Conservation (phyloP, 78 protist genomes). For the Dictyostelium brefeldianum region DNA sequence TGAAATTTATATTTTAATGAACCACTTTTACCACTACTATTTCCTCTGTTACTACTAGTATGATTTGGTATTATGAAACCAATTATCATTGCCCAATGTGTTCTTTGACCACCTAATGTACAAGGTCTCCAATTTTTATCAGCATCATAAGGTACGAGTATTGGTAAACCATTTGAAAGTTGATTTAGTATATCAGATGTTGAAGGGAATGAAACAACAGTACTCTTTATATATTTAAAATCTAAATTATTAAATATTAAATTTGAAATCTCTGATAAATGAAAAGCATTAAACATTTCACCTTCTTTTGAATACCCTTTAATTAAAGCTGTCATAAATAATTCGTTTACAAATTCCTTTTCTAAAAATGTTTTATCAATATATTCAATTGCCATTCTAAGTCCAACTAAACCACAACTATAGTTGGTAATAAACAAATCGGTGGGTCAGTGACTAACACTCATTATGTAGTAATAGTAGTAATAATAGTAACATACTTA, state of each 20-base stretch:
- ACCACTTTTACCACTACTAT: neutral
- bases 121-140: constrained; percentile 69
- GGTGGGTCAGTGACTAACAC: neutral
- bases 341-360: neutral
- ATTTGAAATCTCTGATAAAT: constrained; percentile 17
- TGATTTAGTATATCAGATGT: constrained; percentile 4
- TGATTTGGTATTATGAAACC: constrained; percentile 51
- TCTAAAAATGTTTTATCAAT: neutral
- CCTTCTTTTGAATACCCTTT: constrained; percentile 56
- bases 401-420: constrained; percentile 59
- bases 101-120: constrained; percentile 11
- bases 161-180: constrained; percentile 14
- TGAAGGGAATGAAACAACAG: constrained; percentile 7
- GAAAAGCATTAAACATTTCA: constrained; percentile 36
- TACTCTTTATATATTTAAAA: neutral
- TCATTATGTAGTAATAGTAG: too few relatives aligned
- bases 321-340: constrained; percentile 5
- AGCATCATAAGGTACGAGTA: constrained; percentile 61
- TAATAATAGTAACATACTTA: neutral
- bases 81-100: constrained; percentile 67
- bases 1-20: neutral
- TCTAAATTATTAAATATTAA: constrained; percentile 6
- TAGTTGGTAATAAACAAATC: neutral
- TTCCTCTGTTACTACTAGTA: neutral
- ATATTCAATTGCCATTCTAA: constrained; percentile 41